Percentiles rank a stretch among this genome's conserved stretches.
These are phyloP conservation scores for Bonia amplexicaulis DNA, from an alignment of 176 grass and related monocot species.

Conservation along the genomic window DNA sequence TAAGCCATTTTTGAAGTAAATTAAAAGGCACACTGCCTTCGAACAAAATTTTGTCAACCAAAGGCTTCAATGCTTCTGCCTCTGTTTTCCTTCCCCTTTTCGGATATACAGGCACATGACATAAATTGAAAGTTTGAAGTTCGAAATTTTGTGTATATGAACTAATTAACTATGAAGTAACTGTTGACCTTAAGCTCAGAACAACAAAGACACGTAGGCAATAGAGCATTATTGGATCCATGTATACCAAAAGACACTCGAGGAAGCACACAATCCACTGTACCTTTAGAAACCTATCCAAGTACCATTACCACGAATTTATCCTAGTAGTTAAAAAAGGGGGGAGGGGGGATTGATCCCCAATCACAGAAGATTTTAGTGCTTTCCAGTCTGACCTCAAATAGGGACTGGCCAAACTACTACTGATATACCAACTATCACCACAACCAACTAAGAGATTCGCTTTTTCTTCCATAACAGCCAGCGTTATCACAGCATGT, in stretches of 20 bases:
- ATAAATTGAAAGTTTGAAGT: not conserved
- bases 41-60: not conserved
- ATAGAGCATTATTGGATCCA: not conserved
- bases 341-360: not conserved
- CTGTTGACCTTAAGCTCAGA: not conserved
- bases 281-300: not conserved
- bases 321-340: not conserved
- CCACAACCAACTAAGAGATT: not conserved
- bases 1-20: not conserved
- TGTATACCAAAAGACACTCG: not conserved
- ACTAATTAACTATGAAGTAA: not conserved
- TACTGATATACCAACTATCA: constrained; percentile 10
- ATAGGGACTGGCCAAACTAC: constrained; percentile 5
- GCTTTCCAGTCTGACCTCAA: not conserved
- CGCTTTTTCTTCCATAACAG: not conserved
- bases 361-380: not conserved
- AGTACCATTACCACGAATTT: not conserved
- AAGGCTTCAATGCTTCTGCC: not conserved
- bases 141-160: not conserved
- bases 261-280: not conserved
- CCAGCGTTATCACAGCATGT: not conserved
- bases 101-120: not conserved
- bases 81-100: not conserved
- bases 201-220: not conserved
- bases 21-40: not conserved